A percentile compares a stretch with the other conserved stretches of the same genome.
Evolutionary conservation across 805 yeast species (phyloP).

Genomic region (Isabelozyma pseudorhagii): DNA sequence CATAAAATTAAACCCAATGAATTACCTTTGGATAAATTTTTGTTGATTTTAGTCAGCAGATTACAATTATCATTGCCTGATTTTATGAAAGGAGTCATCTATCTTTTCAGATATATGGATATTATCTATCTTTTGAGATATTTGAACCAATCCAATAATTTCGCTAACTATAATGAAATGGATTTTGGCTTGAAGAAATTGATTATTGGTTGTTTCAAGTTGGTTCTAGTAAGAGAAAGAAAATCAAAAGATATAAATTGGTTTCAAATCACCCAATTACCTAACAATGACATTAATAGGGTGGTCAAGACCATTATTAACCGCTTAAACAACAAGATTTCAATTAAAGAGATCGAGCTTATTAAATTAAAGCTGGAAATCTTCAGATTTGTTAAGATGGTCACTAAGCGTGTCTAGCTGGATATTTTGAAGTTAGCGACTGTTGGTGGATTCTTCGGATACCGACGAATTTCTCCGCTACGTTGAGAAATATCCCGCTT

Average conservation of each 20-base stretch:
- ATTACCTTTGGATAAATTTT: constrained; percentile 38
- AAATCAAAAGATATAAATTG: constrained; percentile 20
- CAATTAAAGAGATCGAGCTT: constrained; percentile 35
- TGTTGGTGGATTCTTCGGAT: no score
- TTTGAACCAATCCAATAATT: constrained; percentile 43
- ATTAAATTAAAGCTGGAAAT: constrained; percentile 36
- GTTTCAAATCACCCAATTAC: constrained; percentile 35
- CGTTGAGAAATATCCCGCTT: no score
- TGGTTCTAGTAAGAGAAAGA: constrained; percentile 33
- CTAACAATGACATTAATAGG: constrained; percentile 30
- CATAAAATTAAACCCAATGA: constrained; percentile 17
- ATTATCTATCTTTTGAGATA: constrained; percentile 42
- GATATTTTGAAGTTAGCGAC: background rate
- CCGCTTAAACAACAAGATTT: constrained; percentile 40
- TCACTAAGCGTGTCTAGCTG: constrained; percentile 22
- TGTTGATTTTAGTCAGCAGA: constrained; percentile 35
- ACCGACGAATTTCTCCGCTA: no score
- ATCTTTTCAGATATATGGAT: constrained; percentile 46
- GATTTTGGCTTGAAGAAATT: constrained; percentile 39
- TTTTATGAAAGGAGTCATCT: constrained; percentile 40
- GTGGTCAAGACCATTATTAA: constrained; percentile 34
- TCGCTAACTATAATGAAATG: constrained; percentile 42
- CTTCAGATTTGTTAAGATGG: constrained; percentile 41
- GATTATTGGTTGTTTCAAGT: constrained; percentile 40
- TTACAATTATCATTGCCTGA: constrained; percentile 30